These are phyloP conservation scores for Aspergillus sclerotioniger DNA, from an alignment of 495 filamentous ascomycete species.

Conservation along the genomic window DNA sequence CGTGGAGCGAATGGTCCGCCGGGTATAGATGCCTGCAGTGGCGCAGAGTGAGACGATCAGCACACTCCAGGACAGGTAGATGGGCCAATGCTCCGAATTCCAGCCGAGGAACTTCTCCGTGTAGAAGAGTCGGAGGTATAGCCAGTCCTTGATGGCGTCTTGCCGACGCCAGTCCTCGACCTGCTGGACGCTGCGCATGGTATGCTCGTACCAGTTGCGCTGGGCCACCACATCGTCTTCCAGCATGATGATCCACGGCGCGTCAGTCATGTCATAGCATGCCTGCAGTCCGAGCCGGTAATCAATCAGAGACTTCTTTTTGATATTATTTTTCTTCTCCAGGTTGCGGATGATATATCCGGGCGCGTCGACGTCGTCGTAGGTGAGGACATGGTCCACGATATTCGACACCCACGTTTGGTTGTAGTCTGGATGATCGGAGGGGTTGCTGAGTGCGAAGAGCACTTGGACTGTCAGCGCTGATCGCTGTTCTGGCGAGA, in stretches of 20 bases:
- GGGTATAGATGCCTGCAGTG: constrained; percentile 16
- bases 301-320: constrained; percentile 48
- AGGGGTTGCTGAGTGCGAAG: constrained; percentile 49
- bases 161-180: constrained; percentile 29
- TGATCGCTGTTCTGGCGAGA: constrained; percentile 45
- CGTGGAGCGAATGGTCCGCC: constrained; percentile 15
- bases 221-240: constrained; percentile 56
- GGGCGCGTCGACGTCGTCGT: constrained; percentile 17
- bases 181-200: constrained; percentile 35
- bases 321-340: constrained; percentile 29
- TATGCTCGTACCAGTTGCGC: constrained; percentile 50
- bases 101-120: constrained; percentile 55
- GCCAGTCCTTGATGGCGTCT: constrained; percentile 27
- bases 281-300: constrained; percentile 47
- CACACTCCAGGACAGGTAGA: constrained; percentile 38
- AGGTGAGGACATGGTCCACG: constrained; percentile 27
- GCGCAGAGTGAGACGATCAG: constrained; percentile 19
- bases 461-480: constrained; percentile 50
- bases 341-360: constrained; percentile 19
- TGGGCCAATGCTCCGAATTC: constrained; percentile 51
- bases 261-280: constrained; percentile 40
- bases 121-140: constrained; percentile 60
- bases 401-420: constrained; percentile 48
- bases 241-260: constrained; percentile 49
- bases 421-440: constrained; percentile 46